Conservation (phyloP, 208 protist species). For the Wallacemonas rigidus region DNA sequence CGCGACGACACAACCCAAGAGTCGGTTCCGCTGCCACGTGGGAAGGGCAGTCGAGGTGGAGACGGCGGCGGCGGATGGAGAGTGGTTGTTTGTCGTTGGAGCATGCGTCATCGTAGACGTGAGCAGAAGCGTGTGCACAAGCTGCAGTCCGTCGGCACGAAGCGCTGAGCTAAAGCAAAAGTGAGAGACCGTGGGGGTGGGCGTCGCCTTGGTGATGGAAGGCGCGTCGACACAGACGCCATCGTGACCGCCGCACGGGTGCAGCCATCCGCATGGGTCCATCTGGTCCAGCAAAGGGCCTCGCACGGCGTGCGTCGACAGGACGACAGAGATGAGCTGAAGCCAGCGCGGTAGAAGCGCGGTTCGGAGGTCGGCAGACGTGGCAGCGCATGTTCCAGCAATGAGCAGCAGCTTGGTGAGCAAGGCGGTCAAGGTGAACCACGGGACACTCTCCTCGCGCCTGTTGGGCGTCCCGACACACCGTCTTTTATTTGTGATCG, state of each 20-base stretch:
- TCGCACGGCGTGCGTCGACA: neutral
- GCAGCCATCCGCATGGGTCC: neutral
- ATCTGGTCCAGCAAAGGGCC: neutral
- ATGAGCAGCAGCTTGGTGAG: conserved; percentile 15
- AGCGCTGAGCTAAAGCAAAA: conserved; percentile 8
- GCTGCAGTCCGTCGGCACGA: neutral
- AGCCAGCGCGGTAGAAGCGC: neutral
- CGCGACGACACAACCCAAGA: neutral
- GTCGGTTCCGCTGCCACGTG: neutral
- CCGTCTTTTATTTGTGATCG: neutral
- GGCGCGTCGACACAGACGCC: too few relatives aligned
- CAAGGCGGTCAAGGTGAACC: conserved; percentile 10
- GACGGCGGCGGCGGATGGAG: neutral
- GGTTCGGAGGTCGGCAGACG: neutral
- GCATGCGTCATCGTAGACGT: neutral
- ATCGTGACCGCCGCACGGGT: too few relatives aligned
- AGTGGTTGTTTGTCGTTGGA: neutral
- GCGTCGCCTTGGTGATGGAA: neutral
- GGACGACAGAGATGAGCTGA: conserved; percentile 9
- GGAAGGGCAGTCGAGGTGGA: neutral
- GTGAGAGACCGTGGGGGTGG: neutral
- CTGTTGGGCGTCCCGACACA: neutral
- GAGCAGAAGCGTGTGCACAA: neutral
- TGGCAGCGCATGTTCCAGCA: neutral
- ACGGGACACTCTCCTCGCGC: neutral